phyloP scores from a whole-genome alignment of 2,329 filamentous ascomycete species.

The Colletotrichum sp. region DNA sequence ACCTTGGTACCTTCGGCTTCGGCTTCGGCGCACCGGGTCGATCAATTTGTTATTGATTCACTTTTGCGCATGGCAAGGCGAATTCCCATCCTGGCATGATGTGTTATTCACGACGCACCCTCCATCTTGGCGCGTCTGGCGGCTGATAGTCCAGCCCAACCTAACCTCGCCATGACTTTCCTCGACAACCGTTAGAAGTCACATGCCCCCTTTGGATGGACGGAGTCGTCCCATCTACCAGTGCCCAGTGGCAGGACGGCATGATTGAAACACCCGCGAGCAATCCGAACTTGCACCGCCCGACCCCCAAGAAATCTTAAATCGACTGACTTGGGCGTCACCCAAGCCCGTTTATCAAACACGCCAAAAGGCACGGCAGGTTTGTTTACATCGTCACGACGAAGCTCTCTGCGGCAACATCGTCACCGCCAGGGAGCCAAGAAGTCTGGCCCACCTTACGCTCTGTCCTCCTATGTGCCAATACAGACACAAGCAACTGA shows the following conservation, averaged over 20 bases:
- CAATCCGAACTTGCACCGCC: conserved; percentile 1
- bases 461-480: background rate
- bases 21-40: background rate
- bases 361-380: background rate
- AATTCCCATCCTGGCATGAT: background rate
- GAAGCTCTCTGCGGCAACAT: background rate
- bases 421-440: background rate
- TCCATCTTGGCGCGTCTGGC: background rate
- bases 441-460: background rate
- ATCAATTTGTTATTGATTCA: background rate
- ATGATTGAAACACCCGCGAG: background rate
- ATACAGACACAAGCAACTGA: background rate
- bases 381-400: background rate
- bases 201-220: background rate
- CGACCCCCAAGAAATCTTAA: background rate
- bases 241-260: background rate
- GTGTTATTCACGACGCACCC: background rate
- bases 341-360: conserved; percentile 1
- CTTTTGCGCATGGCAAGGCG: background rate
- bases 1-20: background rate
- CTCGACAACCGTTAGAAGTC: background rate
- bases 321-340: conserved; percentile 1
- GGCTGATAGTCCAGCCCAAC: background rate
- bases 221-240: background rate
- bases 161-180: background rate